phyloP scores from a whole-genome alignment of 768 basidiomycete species.

The Kwoniella dendrophila region DNA sequence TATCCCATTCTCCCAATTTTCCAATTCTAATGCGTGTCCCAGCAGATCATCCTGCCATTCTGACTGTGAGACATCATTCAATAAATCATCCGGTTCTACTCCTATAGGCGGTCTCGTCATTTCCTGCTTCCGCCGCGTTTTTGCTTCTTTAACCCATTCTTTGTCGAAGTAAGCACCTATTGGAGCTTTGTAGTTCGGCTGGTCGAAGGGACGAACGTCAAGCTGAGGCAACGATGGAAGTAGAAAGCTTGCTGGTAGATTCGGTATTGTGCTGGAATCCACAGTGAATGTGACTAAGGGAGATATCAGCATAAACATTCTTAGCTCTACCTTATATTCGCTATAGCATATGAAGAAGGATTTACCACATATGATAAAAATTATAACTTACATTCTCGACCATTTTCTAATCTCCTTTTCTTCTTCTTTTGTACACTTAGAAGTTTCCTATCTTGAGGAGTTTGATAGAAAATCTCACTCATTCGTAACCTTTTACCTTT shows the following conservation, averaged over 20 bases:
- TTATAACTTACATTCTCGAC: slow-evolving; percentile 39
- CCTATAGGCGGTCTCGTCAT: slow-evolving; percentile 35
- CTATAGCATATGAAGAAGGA: no score
- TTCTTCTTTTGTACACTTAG: slow-evolving; percentile 27
- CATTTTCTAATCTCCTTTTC: slow-evolving; percentile 29
- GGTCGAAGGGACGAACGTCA: neutral
- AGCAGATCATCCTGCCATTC: slow-evolving; percentile 7
- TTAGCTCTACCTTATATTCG: no score
- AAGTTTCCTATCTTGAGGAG: slow-evolving; percentile 28
- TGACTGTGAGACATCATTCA: neutral
- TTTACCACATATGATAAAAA: no score
- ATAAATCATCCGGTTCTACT: slow-evolving; percentile 4
- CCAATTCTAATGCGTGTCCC: slow-evolving; percentile 37
- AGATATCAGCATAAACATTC: no score
- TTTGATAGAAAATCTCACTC: slow-evolving; percentile 49
- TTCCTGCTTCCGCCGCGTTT: slow-evolving; percentile 16
- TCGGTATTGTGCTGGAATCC: slow-evolving; percentile 8
- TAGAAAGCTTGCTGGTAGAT: slow-evolving; percentile 23
- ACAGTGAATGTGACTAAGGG: slow-evolving; percentile 26
- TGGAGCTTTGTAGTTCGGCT: slow-evolving; percentile 33
- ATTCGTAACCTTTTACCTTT: slow-evolving; percentile 40
- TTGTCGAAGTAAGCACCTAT: slow-evolving; percentile 39
- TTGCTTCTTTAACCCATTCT: slow-evolving; percentile 39
- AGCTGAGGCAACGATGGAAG: slow-evolving; percentile 23
- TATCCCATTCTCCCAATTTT: slow-evolving; percentile 53